phyloP scores from a whole-genome alignment of 371 early-diverging fungal genomes.

The Funneliformis caledonium region DNA sequence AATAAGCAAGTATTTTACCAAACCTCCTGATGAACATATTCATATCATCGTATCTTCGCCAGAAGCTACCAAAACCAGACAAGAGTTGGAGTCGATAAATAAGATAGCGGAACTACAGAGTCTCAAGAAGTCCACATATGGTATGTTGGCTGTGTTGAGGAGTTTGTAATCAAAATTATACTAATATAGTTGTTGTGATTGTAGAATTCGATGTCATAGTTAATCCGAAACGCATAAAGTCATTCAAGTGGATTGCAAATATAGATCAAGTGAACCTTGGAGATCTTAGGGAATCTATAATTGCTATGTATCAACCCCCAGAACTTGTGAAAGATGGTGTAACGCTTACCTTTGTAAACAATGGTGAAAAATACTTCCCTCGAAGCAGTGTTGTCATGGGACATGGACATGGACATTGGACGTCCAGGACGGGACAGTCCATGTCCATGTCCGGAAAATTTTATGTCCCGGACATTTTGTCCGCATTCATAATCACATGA shows the following conservation, averaged over 20 bases:
- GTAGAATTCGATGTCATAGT: slow-evolving; percentile 17
- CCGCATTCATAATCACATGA: no score
- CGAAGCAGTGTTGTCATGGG: no score
- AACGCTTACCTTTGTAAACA: not conserved
- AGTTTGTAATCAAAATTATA: not conserved
- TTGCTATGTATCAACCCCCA: slow-evolving; percentile 1
- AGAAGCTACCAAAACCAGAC: no score
- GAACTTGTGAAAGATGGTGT: slow-evolving; percentile 1
- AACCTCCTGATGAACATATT: no score
- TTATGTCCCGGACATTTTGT: no score
- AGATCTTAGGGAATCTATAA: not conserved
- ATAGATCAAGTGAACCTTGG: slow-evolving; percentile 8
- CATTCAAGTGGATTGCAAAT: slow-evolving; percentile 17
- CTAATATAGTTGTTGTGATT: not conserved
- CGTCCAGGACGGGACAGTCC: no score
- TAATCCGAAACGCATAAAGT: not conserved
- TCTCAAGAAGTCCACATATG: not conserved
- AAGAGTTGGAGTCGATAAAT: no score
- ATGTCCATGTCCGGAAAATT: no score
- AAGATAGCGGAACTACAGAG: not conserved
- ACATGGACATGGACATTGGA: no score
- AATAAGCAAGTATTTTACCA: no score
- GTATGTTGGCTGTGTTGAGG: no score
- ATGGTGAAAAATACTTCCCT: not conserved
- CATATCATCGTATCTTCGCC: no score